Evolutionary conservation across 768 basidiomycete species (phyloP), one percentile per base, ranked within the genome.

Genomic region (Termitomyces sp.): DNA sequence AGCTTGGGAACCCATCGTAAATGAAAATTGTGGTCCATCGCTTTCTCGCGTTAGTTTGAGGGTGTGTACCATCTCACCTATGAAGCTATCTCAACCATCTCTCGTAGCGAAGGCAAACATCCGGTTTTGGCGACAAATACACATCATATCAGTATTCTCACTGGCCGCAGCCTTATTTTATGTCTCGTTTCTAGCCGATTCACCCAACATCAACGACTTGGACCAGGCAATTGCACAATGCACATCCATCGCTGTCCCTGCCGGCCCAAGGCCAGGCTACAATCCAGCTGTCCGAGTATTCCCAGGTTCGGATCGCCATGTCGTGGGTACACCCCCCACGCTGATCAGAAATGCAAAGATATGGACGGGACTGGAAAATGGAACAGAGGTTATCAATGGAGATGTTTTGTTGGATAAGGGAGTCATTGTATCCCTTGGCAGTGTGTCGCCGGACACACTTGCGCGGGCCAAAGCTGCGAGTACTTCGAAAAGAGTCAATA

Each of bases 281-380:
- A 30, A 47, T 21, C 43, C 58, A n/a, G 34, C 42, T 9, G 51
- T 15, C 32, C 51, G 61, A 45, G 54, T 53, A 1, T n/a, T 19
- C 26, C 55, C n/a, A 28, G 61, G 61, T 32, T 85, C 83, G 15
- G 85, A 88, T 62, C 74, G 85, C 28, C 80, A 74, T 57, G 80
- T 74, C 7, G 65, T 65, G 0, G 86, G 82, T 0, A 86, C 88
- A 1, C 63, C 63, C 3, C 65, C 83, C 1, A 73, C 77, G 1
- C 70, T 84, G 26, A 74, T 93, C 32, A 76, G 71, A 55, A 90
- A 93, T 64, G 88, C 84, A 10, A 83, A 79, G 5, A 78, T 93
- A 28, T 93, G 91, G 91, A 90, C 90, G 2, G 91, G 89, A 0
- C 68, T 71, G 8, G 60, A 75, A 10, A 71, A 78, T 32, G 89